Evolutionary conservation across 768 basidiomycete genomes (phyloP).

Genomic region (Russula foetens): DNA sequence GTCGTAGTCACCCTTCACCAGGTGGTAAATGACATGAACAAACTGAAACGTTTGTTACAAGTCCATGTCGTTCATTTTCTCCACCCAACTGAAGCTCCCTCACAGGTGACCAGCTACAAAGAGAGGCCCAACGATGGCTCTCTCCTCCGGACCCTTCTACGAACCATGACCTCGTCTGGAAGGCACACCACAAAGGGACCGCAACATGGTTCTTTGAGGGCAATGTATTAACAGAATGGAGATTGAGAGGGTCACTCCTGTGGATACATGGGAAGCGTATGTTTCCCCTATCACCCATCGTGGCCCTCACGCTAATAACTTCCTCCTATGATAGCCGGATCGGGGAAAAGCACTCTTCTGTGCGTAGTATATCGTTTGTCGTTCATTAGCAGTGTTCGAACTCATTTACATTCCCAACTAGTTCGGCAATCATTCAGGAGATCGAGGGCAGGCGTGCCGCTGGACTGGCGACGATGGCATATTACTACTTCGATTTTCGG

Average conservation of each 20-base stretch:
- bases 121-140: background rate
- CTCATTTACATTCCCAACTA: background rate
- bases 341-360: conserved; percentile 5
- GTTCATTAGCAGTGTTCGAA: too few relatives aligned
- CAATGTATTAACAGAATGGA: background rate
- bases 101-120: background rate
- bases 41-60: background rate
- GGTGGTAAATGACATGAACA: background rate
- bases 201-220: background rate
- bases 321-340: background rate
- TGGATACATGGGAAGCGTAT: conserved; percentile 8
- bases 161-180: background rate
- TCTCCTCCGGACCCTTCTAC: background rate
- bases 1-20: background rate
- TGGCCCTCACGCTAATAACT: background rate
- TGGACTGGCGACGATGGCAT: background rate
- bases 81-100: background rate
- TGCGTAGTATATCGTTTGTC: background rate
- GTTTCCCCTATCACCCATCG: too few relatives aligned
- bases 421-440: conserved; percentile 3
- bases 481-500: conserved; percentile 8
- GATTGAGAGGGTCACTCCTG: background rate
- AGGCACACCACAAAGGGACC: background rate
- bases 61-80: too few relatives aligned
- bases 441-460: background rate